Evolutionary conservation across 805 yeast species (phyloP), one percentile per base, ranked within the genome.

Genomic region (Schizosaccharomyces cryophilus): DNA sequence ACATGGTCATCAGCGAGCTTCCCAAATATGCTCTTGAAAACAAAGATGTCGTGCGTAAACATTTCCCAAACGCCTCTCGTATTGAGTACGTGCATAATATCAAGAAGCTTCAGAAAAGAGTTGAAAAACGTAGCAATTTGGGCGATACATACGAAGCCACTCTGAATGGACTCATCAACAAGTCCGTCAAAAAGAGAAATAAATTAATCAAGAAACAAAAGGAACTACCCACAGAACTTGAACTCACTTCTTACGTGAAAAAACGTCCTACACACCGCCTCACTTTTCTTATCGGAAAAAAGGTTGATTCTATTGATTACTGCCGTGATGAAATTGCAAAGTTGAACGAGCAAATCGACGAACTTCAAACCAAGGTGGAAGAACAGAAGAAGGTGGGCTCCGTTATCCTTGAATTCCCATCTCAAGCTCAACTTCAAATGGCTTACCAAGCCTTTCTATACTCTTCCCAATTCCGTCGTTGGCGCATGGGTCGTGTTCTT

Each of bases 261-360:
- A 88, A 87, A 74, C 79, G 90, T 66, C 96, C 96, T 59, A 83
- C 86, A 42, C 90, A 87, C 72, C 80, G 80, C 64, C 77, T 87
- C 66, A 80, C 80, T 62, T 81, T 80, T 62, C 71, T 85, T 62
- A 76, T 83, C 66, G 95, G 96, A 63, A 72, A 85, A 72, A 89
- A 89, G 73, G 95, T 89, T 62, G 83, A 84, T 67, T 84, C 96
- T 42, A 78, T 90, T 67, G 79, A 83, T 61, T 84, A 87, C 68
- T 81, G 84, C 64, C 76, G 80, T 61, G 81, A 81, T 64, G 77
- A 77, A 66, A 71, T 89, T 60, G 83, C 82, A 26, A 85, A 84
- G 65, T 75, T 84, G 67, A 87, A 85, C 71, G 74, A 72, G 13
- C 79, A 85, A 60, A 84, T 93, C 65, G 74, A 73, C 58, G 73